Percentiles rank a stretch among this genome's conserved stretches.
These are phyloP conservation scores for Asterophora lycoperdoides DNA, from an alignment of 768 basidiomycete genomes.

Conservation along the genomic window DNA sequence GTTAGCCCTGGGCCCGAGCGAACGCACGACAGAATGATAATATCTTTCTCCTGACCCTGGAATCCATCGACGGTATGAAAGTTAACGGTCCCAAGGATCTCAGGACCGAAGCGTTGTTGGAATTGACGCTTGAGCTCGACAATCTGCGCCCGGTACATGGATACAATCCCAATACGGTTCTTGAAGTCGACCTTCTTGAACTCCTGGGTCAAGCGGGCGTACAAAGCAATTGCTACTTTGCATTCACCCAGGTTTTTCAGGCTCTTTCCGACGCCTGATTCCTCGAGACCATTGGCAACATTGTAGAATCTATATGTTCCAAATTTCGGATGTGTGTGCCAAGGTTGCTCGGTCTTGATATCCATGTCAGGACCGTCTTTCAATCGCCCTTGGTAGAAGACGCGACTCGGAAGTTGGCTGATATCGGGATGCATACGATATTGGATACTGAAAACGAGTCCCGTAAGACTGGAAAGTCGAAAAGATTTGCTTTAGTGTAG, in stretches of 20 bases:
- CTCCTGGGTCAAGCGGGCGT: slow-evolving; percentile 61
- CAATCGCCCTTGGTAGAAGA: slow-evolving; percentile 82
- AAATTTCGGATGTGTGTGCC: slow-evolving; percentile 78
- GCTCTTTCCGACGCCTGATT: slow-evolving; percentile 54
- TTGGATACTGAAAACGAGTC: slow-evolving; percentile 66
- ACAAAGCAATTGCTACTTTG: slow-evolving; percentile 72
- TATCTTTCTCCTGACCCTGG: slow-evolving; percentile 98
- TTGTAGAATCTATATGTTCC: slow-evolving; percentile 91
- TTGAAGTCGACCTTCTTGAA: slow-evolving; percentile 47
- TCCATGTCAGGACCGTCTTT: slow-evolving; percentile 90
- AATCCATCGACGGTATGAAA: slow-evolving; percentile 99
- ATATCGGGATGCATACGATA: slow-evolving; percentile 99
- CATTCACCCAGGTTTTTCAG: slow-evolving; percentile 75
- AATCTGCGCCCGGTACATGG: slow-evolving; percentile 94
- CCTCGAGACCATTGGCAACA: slow-evolving; percentile 65
- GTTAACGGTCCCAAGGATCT: slow-evolving; percentile 69
- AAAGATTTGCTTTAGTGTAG: not conserved
- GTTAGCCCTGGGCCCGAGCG: slow-evolving; percentile 84
- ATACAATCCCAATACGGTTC: slow-evolving; percentile 59
- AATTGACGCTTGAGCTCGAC: slow-evolving; percentile 69
- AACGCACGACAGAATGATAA: slow-evolving; percentile 97
- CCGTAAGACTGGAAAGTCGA: slow-evolving; percentile 1
- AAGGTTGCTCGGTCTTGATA: slow-evolving; percentile 72
- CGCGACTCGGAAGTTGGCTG: slow-evolving; percentile 78
- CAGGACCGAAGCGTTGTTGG: slow-evolving; percentile 61